Percentiles rank a stretch among this genome's conserved stretches.
Evolutionary conservation across 2,329 filamentous ascomycete species (phyloP).

Genomic region (Cladosporium austrohemisphaericum): DNA sequence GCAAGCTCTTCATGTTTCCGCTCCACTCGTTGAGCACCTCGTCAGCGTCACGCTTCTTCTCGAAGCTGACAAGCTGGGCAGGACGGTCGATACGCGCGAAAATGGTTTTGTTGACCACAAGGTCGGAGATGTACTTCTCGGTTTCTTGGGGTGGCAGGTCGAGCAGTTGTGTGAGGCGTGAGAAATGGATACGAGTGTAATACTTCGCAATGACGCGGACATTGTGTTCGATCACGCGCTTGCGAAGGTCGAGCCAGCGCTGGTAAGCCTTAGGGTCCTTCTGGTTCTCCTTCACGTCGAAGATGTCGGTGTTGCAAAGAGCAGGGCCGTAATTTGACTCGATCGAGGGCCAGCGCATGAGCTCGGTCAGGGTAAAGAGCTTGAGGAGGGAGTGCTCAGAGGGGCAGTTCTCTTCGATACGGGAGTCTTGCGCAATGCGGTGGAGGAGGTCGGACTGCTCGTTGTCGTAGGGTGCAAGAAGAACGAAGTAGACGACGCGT

Average conservation of each 20-base stretch:
- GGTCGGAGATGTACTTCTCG: slow-evolving; percentile 96
- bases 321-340: slow-evolving; percentile 84
- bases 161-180: slow-evolving; percentile 81
- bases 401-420: slow-evolving; percentile 54
- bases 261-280: slow-evolving; percentile 74
- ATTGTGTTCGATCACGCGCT: slow-evolving; percentile 98
- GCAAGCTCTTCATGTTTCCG: slow-evolving; percentile 90
- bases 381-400: slow-evolving; percentile 83
- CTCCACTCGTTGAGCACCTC: slow-evolving; percentile 99
- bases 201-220: slow-evolving; percentile 97
- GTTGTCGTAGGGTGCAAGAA: slow-evolving; percentile 95
- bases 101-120: slow-evolving; percentile 96
- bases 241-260: slow-evolving; percentile 91
- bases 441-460: slow-evolving; percentile 97
- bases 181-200: slow-evolving; percentile 95
- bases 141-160: slow-evolving; percentile 94
- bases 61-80: slow-evolving; percentile 86
- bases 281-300: slow-evolving; percentile 58
- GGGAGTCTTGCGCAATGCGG: slow-evolving; percentile 79
- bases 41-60: slow-evolving; percentile 89
- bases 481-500: slow-evolving; percentile 95
- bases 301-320: slow-evolving; percentile 84
- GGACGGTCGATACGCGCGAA: slow-evolving; percentile 97
- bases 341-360: slow-evolving; percentile 98
- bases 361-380: slow-evolving; percentile 89